A percentile compares a stretch with the other conserved stretches of the same genome.
Conservation (phyloP, 306 rosid genomes). For the Styphnolobium japonicum region DNA sequence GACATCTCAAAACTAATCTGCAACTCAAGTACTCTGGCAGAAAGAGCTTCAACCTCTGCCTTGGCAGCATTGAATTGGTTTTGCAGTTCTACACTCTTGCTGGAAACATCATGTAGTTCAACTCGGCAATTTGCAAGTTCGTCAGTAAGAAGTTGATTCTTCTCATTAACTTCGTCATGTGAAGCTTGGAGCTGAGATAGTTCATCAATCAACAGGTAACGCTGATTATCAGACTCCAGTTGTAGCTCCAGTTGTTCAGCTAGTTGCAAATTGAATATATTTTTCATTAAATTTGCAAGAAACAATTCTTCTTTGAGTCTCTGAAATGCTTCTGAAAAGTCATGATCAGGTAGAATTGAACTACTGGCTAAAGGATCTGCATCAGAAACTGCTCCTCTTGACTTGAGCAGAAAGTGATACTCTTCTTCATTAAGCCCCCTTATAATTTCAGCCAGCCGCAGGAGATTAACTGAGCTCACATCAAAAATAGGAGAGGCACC, state of each 20-base stretch:
- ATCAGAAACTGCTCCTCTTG: conserved; percentile 44
- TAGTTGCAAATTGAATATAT: conserved; percentile 58
- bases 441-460: conserved; percentile 55
- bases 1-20: conserved; percentile 57
- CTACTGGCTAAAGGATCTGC: conserved; percentile 29
- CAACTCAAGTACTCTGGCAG: conserved; percentile 54
- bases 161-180: conserved; percentile 45
- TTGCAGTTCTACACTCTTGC: conserved; percentile 56
- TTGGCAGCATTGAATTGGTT: conserved; percentile 42
- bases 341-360: conserved; percentile 29
- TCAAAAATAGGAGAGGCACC: conserved; percentile 36
- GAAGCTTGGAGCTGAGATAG: conserved; percentile 51
- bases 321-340: conserved; percentile 47
- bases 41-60: conserved; percentile 58
- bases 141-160: conserved; percentile 60
- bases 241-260: conserved; percentile 61
- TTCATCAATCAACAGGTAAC: conserved; percentile 44
- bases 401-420: conserved; percentile 44
- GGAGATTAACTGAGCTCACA: conserved; percentile 44
- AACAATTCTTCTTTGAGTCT: conserved; percentile 75
- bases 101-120: conserved; percentile 53
- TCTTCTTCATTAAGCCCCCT: conserved; percentile 61
- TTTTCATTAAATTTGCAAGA: conserved; percentile 56
- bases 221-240: conserved; percentile 53
- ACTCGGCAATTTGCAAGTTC: conserved; percentile 60